A percentile compares a stretch with the other conserved stretches of the same genome.
These are phyloP conservation scores for Polyplosphaeria fusca DNA, from an alignment of 495 filamentous ascomycete genomes.

Conservation along the genomic window DNA sequence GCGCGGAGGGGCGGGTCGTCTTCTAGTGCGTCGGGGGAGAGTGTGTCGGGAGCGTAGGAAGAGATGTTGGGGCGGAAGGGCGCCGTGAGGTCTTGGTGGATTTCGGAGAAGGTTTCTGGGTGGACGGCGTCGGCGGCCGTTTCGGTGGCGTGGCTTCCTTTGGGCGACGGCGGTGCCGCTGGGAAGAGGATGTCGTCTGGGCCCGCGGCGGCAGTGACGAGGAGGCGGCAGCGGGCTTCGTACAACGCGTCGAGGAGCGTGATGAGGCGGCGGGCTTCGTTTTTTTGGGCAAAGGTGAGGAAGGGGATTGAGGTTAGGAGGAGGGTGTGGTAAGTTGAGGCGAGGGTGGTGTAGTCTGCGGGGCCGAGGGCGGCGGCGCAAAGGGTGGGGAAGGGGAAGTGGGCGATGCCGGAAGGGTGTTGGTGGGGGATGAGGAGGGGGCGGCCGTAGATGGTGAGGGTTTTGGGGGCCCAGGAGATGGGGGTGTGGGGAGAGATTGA, in stretches of 20 bases:
- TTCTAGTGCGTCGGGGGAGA: conserved; percentile 39
- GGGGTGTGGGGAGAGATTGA: conserved; percentile 3
- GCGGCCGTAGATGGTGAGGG: conserved; percentile 59
- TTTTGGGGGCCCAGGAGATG: conserved; percentile 48
- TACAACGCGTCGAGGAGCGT: conserved; percentile 69
- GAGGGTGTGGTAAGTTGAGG: conserved; percentile 66
- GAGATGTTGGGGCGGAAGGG: conserved; percentile 73
- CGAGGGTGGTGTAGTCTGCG: conserved; percentile 70
- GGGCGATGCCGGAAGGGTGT: conserved; percentile 47
- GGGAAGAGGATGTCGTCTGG: conserved; percentile 71
- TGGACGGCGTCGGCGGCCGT: conserved; percentile 51
- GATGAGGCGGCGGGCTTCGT: conserved; percentile 69
- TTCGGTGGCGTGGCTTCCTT: background rate
- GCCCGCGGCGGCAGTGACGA: conserved; percentile 54
- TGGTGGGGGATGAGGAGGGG: conserved; percentile 51
- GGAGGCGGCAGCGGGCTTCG: conserved; percentile 63
- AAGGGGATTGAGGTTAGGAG: conserved; percentile 60
- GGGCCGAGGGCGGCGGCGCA: conserved; percentile 57
- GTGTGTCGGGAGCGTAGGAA: conserved; percentile 44
- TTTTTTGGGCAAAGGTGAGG: conserved; percentile 59
- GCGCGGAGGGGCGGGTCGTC: conserved; percentile 45
- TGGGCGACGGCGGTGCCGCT: background rate
- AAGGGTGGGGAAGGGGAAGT: conserved; percentile 60
- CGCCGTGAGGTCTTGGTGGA: conserved; percentile 64
- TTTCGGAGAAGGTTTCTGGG: conserved; percentile 65